phyloP scores from a whole-genome alignment of 768 basidiomycete species.

The Suillus alpinus region DNA sequence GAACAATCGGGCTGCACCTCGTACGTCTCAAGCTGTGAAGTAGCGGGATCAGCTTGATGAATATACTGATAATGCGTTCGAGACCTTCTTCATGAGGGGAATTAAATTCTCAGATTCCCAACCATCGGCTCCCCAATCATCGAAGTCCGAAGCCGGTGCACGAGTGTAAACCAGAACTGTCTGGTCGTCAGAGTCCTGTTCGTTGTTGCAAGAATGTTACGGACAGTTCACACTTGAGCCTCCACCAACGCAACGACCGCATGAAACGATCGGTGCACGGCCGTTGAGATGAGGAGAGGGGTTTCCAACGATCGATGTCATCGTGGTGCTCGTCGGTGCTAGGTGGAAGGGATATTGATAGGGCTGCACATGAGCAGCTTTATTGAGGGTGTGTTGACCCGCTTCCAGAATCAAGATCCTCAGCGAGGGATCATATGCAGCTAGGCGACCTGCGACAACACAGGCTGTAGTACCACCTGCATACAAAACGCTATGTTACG shows the following conservation, averaged over 20 bases:
- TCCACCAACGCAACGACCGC: constrained; percentile 27
- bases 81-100: constrained; percentile 4
- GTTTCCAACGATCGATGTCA: constrained; percentile 14
- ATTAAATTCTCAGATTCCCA: constrained; percentile 28
- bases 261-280: constrained; percentile 15
- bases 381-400: constrained; percentile 25
- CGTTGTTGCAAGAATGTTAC: constrained; percentile 12
- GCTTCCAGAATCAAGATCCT: constrained; percentile 8
- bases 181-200: not conserved
- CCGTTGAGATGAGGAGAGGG: constrained; percentile 14
- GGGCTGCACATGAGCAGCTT: constrained; percentile 20
- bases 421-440: constrained; percentile 22
- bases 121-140: constrained; percentile 27
- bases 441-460: constrained; percentile 29
- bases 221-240: constrained; percentile 50
- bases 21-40: constrained; percentile 21
- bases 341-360: constrained; percentile 18
- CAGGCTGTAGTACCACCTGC: constrained; percentile 36
- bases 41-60: not conserved
- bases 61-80: not conserved
- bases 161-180: constrained; percentile 53
- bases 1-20: constrained; percentile 13
- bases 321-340: constrained; percentile 14
- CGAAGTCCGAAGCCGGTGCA: constrained; percentile 55
- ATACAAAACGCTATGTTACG: not conserved